These are phyloP conservation scores for Ampelomyces quisqualis DNA, from an alignment of 2,329 filamentous ascomycete genomes.

Conservation along the genomic window DNA sequence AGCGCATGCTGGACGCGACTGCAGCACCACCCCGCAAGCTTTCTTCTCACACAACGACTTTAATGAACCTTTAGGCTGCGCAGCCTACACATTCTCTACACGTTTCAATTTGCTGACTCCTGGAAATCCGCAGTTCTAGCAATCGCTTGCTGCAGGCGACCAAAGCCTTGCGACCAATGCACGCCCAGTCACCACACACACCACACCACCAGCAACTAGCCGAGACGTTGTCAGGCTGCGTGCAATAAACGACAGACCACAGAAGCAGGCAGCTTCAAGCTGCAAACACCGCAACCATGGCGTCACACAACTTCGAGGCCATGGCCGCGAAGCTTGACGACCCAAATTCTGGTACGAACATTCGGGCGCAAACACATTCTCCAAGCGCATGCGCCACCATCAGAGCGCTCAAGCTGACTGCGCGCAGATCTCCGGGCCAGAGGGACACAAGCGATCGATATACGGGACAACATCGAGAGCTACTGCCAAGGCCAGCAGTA, in stretches of 20 bases:
- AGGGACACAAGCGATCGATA: constrained; percentile 76
- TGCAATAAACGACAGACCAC: constrained; percentile 11
- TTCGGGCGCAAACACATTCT: constrained; percentile 1
- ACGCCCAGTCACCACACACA: constrained; percentile 18
- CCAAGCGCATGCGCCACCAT: constrained; percentile 1
- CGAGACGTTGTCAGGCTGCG: constrained; percentile 6
- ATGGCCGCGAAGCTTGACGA: constrained; percentile 52
- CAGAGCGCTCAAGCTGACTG: constrained; percentile 16
- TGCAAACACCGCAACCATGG: constrained; percentile 35
- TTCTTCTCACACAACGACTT: constrained; percentile 31
- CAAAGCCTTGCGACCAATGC: constrained; percentile 30
- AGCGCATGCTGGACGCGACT: constrained; percentile 36
- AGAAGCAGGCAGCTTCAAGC: constrained; percentile 25
- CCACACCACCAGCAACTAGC: constrained; percentile 17
- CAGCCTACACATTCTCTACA: constrained; percentile 26
- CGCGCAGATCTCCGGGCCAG: constrained; percentile 74
- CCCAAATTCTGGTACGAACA: constrained; percentile 38
- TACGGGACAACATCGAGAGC: constrained; percentile 89
- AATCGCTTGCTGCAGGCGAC: constrained; percentile 18
- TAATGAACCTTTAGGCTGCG: constrained; percentile 28
- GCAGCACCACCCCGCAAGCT: constrained; percentile 24
- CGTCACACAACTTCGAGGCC: constrained; percentile 48
- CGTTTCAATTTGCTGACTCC: constrained; percentile 19
- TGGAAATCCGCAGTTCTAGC: constrained; percentile 5
- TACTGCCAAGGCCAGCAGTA: constrained; percentile 80